These are phyloP conservation scores for Phialophora chinensis DNA, from an alignment of 2,329 filamentous ascomycete genomes.

Conservation along the genomic window DNA sequence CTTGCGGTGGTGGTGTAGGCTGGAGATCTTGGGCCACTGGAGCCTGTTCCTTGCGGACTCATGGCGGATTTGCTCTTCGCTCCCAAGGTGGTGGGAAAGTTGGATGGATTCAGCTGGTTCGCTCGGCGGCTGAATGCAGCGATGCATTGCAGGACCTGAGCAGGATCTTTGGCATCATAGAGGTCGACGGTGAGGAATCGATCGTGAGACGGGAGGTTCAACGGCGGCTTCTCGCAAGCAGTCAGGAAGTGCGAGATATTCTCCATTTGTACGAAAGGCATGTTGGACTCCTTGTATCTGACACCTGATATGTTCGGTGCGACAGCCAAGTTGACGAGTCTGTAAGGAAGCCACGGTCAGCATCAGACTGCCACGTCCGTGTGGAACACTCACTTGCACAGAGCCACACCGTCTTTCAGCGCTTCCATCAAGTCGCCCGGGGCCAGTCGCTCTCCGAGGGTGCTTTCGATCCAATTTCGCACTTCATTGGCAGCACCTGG, in stretches of 20 bases:
- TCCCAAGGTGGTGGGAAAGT: constrained; percentile 78
- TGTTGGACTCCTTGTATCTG: constrained; percentile 87
- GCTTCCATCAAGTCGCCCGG: constrained; percentile 79
- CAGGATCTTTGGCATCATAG: constrained; percentile 92
- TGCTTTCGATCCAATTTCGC: constrained; percentile 81
- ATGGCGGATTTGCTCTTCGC: constrained; percentile 67
- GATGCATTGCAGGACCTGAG: constrained; percentile 92
- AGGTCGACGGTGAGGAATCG: constrained; percentile 96
- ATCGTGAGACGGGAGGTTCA: constrained; percentile 91
- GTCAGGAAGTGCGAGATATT: constrained; percentile 96
- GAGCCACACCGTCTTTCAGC: constrained; percentile 86
- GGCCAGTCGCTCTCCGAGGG: constrained; percentile 74
- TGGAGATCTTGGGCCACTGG: constrained; percentile 53
- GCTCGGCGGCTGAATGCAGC: constrained; percentile 89
- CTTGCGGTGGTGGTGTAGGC: constrained; percentile 58
- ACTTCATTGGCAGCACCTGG: constrained; percentile 86
- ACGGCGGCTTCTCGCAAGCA: constrained; percentile 81
- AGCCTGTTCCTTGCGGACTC: constrained; percentile 72
- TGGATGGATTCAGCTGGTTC: constrained; percentile 72
- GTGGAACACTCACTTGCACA: constrained; percentile 74
- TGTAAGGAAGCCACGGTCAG: constrained; percentile 46
- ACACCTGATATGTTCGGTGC: constrained; percentile 66
- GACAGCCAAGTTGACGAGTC: constrained; percentile 81
- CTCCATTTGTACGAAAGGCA: constrained; percentile 99
- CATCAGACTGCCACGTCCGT: constrained; percentile 27